Evolutionary conservation across 2,329 filamentous ascomycete genomes (phyloP).

Genomic region (Paraphoma sp.): DNA sequence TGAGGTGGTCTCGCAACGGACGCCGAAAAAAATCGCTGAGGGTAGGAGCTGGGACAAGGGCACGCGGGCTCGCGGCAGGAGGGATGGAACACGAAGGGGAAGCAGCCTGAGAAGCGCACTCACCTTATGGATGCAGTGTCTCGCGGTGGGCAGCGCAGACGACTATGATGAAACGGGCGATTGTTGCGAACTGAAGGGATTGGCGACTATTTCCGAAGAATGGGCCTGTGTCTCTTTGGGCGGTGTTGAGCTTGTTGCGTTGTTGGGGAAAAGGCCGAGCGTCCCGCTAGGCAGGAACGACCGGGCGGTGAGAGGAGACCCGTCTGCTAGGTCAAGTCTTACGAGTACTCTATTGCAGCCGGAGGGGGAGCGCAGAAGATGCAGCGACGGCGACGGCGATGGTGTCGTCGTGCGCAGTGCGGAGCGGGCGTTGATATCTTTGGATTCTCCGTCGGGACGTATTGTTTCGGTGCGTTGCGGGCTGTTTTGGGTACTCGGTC

Average conservation of each 20-base stretch:
- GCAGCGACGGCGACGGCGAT: neutral
- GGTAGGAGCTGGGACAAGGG: slow-evolving; percentile 19
- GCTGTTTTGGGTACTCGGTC: slow-evolving; percentile 4
- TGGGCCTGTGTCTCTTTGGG: slow-evolving; percentile 27
- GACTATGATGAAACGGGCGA: slow-evolving; percentile 34
- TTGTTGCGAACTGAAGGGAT: slow-evolving; percentile 29
- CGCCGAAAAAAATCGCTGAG: slow-evolving; percentile 29
- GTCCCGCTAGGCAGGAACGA: slow-evolving; percentile 5
- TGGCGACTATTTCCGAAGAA: slow-evolving; percentile 37
- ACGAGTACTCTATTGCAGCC: slow-evolving; percentile 5
- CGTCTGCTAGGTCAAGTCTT: slow-evolving; percentile 30
- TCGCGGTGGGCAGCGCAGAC: slow-evolving; percentile 21
- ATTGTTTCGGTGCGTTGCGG: slow-evolving; percentile 4
- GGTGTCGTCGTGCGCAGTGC: neutral
- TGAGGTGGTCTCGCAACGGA: slow-evolving; percentile 24
- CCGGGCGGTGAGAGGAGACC: slow-evolving; percentile 45
- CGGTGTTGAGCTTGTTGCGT: slow-evolving; percentile 39
- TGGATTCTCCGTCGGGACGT: slow-evolving; percentile 3
- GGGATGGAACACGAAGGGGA: slow-evolving; percentile 14
- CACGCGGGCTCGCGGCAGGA: slow-evolving; percentile 18
- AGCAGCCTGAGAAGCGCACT: slow-evolving; percentile 15
- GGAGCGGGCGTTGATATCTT: slow-evolving; percentile 5
- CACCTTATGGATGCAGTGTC: slow-evolving; percentile 37
- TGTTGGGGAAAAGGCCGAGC: slow-evolving; percentile 34
- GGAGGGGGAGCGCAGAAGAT: neutral